Evolutionary conservation across 768 basidiomycete genomes (phyloP), one percentile per base, ranked within the genome.

Genomic region (Auriscalpium vulgare): DNA sequence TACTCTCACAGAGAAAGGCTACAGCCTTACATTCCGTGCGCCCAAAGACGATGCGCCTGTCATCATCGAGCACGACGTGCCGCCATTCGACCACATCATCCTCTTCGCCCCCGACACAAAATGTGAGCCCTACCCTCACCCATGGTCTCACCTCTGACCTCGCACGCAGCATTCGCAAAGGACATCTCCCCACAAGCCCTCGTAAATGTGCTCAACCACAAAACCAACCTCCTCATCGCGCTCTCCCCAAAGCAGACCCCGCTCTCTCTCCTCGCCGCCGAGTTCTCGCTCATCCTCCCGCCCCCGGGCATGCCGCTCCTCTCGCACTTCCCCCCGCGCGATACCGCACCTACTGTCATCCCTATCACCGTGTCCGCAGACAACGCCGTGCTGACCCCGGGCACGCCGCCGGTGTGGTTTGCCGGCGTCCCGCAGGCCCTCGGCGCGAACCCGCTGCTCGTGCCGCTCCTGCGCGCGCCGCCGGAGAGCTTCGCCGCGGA

Each of bases 251-350:
- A 81, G 72, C 80, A 87, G 71, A 85, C 84, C 2, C 75, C 88
- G 44, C 74, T 95, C 10, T 77, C 83, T 11, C 81, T 87, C 11
- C 80, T 95, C 54, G 91, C 93, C 0, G 70, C 91, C 50, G 97
- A 99, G 74, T 98, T 98, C 76, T 89, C 88, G 38, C 78, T 98
- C 55, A 81, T 92, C 52, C 85, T 91, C 23, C 88, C 90, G 16
- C 91, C 92, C 6, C 88, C 92, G 2, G 85, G 85, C 1, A 87
- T 86, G 0, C 85, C 87, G 2, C 79, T 97, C 50, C 67, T 95
- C 59, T 95, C 94, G 4, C 90, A 95, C 69, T 91, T 93, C 75
- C 84, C 85, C 23, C 78, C 82, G 65, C 82, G 88, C 43, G 70
- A 80, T n/a, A 79, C 79, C n/a, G 75, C 82, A 0, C 70, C 80